These are phyloP conservation scores for Fragaria ananassa DNA, from an alignment of 306 rosid species.

Conservation along the genomic window DNA sequence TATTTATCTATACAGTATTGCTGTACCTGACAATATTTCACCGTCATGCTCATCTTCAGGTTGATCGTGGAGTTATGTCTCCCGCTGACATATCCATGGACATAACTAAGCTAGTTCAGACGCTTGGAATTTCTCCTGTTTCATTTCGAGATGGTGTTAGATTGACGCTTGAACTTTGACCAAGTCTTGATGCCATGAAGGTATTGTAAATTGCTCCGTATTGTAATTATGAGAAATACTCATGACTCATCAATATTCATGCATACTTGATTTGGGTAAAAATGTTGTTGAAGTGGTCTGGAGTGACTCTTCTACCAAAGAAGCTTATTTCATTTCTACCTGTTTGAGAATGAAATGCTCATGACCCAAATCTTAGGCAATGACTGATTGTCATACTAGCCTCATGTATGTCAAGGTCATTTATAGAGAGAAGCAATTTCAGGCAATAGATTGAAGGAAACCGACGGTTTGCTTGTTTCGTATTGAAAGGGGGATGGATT, in stretches of 20 bases:
- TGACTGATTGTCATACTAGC: too few species aligned
- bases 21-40: neutral
- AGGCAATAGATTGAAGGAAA: neutral
- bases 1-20: neutral
- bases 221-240: neutral
- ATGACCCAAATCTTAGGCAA: neutral
- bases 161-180: conserved; percentile 54
- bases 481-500: neutral
- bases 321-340: neutral
- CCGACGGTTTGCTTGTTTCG: neutral
- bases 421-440: too few species aligned
- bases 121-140: conserved; percentile 53
- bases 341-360: neutral
- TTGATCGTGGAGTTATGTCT: conserved; percentile 82
- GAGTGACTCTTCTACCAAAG: neutral
- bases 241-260: neutral
- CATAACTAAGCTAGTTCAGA: conserved; percentile 61
- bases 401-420: neutral
- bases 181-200: conserved; percentile 33
- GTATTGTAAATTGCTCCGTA: conserved; percentile 10
- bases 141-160: conserved; percentile 68
- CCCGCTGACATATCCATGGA: conserved; percentile 96
- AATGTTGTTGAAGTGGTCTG: neutral
- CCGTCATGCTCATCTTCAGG: conserved; percentile 40
- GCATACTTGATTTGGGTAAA: neutral